phyloP scores from a whole-genome alignment of 2,329 filamentous ascomycete genomes.

The Aspergillus hiratsukae region DNA sequence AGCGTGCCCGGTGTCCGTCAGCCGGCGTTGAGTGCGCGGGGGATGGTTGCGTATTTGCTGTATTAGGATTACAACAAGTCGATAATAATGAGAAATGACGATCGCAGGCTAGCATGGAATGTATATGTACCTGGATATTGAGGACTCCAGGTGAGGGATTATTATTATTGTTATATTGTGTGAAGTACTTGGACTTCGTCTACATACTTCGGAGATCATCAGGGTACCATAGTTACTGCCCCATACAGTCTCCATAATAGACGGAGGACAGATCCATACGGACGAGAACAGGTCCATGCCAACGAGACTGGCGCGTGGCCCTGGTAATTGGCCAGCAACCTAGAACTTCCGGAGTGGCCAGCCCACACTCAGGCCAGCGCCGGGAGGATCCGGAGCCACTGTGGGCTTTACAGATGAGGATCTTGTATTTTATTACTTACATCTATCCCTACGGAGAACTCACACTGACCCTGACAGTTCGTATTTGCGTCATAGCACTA shows the following conservation, averaged over 20 bases:
- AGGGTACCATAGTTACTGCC: neutral
- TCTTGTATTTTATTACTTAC: neutral
- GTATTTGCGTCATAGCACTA: neutral
- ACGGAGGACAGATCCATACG: conserved; percentile 3
- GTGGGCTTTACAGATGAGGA: neutral
- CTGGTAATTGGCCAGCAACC: conserved; percentile 14
- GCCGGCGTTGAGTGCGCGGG: neutral
- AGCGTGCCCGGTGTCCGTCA: neutral
- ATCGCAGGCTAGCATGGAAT: conserved; percentile 11
- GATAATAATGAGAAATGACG: conserved; percentile 11
- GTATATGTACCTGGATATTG: conserved; percentile 8
- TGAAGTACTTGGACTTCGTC: neutral
- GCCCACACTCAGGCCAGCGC: neutral
- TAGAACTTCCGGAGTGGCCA: neutral
- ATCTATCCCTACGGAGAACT: neutral
- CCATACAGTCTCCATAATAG: neutral
- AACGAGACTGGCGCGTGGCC: conserved; percentile 10
- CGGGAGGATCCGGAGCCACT: conserved; percentile 15
- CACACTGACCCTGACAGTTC: neutral
- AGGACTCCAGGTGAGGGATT: conserved; percentile 2
- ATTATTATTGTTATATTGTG: neutral
- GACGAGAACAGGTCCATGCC: conserved; percentile 4
- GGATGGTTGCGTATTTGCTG: neutral
- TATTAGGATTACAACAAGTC: conserved; percentile 8
- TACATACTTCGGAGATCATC: neutral